Base-by-base conservation (phyloP, 768 basidiomycete species). In the Pseudohyphozyma bogoriensis region DNA sequence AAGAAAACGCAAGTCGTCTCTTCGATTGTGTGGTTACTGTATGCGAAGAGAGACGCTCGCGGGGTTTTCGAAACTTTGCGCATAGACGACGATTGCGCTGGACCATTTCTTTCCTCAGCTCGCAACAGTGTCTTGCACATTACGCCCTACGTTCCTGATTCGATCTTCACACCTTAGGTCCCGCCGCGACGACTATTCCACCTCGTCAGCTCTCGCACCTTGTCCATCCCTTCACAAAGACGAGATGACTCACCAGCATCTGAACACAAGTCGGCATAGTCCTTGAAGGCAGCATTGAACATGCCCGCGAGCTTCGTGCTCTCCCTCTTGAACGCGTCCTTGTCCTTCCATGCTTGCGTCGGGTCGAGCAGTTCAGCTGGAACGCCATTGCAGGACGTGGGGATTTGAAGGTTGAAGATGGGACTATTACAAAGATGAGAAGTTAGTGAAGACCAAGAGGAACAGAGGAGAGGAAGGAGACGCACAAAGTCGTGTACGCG, bases 281-380 rank as follows among this genome's bases (percentile, higher is more conserved):
- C 76, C 69, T 83, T 84, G 76, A 95, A 95, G 42, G 90, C 92
- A 77, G 86, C 88, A 15, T 20, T 37, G 55, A 96, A 96, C 92
- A 96, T 95, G 64, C 82, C 82, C 40, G 77, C 90, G 33, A 97
- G 79, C 77, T 91, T 95, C 72, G 82, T 79, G 59, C 91, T 78
- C 77, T 96, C 90, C 63, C 84, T 79, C 73, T 84, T 81, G 78
- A 93, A 96, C 42, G 89, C 90, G 66, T 85, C 86, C 77, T 85
- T 86, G 73, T 89, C 84, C 20, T 81, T 62, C 93, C 93, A 97
- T 18, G 89, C 91, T 68, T 85, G 75, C 52, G 77, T 76, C 1
- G 93, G 93, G 77, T 93, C 86, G 65, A 97, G 82, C 64, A 99
- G 76, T 71, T 93, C 91, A 59, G 84, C 79, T 49, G 93, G 93